Conservation (phyloP, 306 rosid species). For the Vigna reflexopilosa region DNA sequence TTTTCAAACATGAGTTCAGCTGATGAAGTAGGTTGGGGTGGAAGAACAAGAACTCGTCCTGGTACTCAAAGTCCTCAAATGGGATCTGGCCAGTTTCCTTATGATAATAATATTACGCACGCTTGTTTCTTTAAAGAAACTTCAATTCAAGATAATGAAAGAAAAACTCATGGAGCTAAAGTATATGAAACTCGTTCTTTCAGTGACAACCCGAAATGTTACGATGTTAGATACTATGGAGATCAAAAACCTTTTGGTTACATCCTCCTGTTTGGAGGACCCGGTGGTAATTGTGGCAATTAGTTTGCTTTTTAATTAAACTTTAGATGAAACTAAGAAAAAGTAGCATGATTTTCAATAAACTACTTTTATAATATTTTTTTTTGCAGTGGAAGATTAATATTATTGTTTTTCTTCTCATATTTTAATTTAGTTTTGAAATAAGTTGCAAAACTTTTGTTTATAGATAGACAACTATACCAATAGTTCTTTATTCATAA, state of each 20-base stretch:
- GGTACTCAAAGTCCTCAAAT: not conserved
- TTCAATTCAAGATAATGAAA: not conserved
- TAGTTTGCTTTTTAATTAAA: not conserved
- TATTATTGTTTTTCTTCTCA: no score
- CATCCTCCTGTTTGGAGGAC: conserved; percentile 30
- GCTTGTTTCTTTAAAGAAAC: conserved; percentile 3
- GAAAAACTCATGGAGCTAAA: not conserved
- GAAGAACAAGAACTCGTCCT: not conserved
- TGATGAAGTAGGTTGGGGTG: conserved; percentile 33
- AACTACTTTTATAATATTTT: no score
- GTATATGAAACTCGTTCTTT: accelerated
- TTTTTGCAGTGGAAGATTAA: no score
- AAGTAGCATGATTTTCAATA: not conserved
- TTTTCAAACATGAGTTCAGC: not conserved
- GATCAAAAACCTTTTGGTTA: accelerated
- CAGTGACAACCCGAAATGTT: not conserved
- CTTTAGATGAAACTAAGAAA: not conserved
- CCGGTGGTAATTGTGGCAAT: not conserved
- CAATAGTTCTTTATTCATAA: no score
- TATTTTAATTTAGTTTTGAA: no score
- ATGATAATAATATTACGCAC: not conserved
- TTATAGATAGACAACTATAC: no score
- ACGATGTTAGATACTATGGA: not conserved
- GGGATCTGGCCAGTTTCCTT: not conserved
- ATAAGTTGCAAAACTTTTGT: no score